Conservation (phyloP, 148 eudicot genomes). For the Rhododendron vialii region DNA sequence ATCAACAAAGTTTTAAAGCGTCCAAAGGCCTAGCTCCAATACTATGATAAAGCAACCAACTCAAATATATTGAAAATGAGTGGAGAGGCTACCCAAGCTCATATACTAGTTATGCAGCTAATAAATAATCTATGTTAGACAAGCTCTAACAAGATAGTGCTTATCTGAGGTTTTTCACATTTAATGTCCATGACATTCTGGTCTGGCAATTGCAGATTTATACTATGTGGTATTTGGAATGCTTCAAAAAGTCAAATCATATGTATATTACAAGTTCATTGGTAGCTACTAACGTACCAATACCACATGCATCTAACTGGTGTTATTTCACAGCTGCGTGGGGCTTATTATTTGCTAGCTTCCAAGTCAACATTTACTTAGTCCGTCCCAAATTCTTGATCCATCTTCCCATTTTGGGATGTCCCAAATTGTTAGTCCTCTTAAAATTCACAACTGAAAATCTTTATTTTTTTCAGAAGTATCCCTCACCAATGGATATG, state of each 20-base stretch:
- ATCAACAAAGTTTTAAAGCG: not conserved
- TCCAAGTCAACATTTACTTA: not conserved
- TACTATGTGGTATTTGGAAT: not conserved
- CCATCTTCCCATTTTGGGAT: not conserved
- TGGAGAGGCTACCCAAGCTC: not conserved
- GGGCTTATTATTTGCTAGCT: not conserved
- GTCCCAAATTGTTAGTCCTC: not conserved
- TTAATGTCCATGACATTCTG: not conserved
- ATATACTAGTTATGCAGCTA: not conserved
- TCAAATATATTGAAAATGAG: not conserved
- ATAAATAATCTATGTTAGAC: not conserved
- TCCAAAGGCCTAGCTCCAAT: not conserved
- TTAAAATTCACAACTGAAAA: not conserved
- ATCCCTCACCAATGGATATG: not conserved
- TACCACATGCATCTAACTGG: not conserved
- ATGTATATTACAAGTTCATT: not conserved
- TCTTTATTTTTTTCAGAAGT: not conserved
- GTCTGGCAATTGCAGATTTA: not conserved
- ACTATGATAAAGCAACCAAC: not conserved
- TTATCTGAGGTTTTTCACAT: not conserved
- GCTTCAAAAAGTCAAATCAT: not conserved
- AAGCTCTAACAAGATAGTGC: not conserved
- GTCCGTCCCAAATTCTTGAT: not conserved
- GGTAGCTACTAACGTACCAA: not conserved
- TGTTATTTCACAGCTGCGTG: not conserved